Evolutionary conservation across 2,329 filamentous ascomycete genomes (phyloP), one percentile per base, ranked within the genome.

Genomic region (Nothophaeocryptopus gaeumannii): DNA sequence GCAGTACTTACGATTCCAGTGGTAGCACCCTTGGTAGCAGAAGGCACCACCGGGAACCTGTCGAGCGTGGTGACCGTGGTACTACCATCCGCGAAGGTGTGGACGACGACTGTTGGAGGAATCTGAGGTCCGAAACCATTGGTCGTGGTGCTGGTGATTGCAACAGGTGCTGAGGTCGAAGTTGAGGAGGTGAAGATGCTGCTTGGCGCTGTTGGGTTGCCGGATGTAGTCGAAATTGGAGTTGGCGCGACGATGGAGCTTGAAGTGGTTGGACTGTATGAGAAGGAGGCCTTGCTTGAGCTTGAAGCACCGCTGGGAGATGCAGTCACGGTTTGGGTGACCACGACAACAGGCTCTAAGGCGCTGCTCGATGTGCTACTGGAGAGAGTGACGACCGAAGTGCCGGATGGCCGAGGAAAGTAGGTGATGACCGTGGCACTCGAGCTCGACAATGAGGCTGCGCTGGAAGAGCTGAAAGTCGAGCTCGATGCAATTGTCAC

Each of bases 21-120:
- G 20, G 20, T 4, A 26, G 20, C 20, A 26, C 20, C 20, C 20
- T 26, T 7, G 20, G 20, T 26, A 3, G 20, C 20, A 3, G 20
- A 26, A 26, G 20, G 20, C 20, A 26, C 20, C 3, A 26, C 7
- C 20, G 20, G 20, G 20, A 26, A 26, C 20, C 7, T 26, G 20
- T 26, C 20, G 20, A 49, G 33, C 13, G 39, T 49, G 16, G 46
- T 49, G 3, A 42, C 14, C 12, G 38, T 34, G 11, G 39, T 43
- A 15, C 13, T 14, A 5, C 46, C 39, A 34, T 49, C 30, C 9
- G 40, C 39, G 13, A 37, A 49, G 2, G 46, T 49, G 11, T 49
- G 47, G 2, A 36, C 40, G 8, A 50, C 40, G 7, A 34, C 29
- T 11, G 8, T 12, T 10, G 42, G 42, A 5, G 9, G n/a, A 11